phyloP scores from a whole-genome alignment of 1,284 basidiomycete genomes.

The Tylopilus sp. region DNA sequence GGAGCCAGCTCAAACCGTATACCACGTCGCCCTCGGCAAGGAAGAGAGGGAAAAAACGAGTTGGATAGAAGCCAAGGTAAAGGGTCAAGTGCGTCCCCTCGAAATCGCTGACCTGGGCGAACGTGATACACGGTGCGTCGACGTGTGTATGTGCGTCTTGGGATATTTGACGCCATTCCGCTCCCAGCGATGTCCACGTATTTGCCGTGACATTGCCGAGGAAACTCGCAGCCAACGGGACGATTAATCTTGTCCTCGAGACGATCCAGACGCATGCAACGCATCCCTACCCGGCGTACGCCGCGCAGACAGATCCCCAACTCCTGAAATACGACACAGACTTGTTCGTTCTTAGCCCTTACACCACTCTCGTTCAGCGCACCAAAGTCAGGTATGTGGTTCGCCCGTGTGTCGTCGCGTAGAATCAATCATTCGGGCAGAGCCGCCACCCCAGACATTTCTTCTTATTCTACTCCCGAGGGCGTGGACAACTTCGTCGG shows the following conservation, averaged over 20 bases:
- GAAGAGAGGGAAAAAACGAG: constrained; percentile 66
- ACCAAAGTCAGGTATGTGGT: constrained; percentile 76
- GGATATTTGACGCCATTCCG: constrained; percentile 9
- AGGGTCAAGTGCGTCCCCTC: constrained; percentile 62
- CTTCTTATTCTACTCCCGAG: constrained; percentile 64
- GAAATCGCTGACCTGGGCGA: constrained; percentile 49
- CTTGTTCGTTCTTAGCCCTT: constrained; percentile 79
- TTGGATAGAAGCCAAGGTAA: constrained; percentile 76
- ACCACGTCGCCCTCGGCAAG: constrained; percentile 67
- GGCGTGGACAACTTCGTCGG: constrained; percentile 52
- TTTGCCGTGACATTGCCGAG: constrained; percentile 48
- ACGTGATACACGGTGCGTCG: constrained; percentile 48
- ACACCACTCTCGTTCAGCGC: constrained; percentile 75
- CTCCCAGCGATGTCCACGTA: constrained; percentile 38
- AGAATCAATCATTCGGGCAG: constrained; percentile 38
- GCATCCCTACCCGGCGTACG: constrained; percentile 69
- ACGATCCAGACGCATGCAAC: constrained; percentile 74
- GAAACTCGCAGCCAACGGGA: constrained; percentile 49
- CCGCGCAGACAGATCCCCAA: constrained; percentile 78
- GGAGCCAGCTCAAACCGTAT: constrained; percentile 56
- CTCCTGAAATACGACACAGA: constrained; percentile 75
- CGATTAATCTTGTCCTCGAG: constrained; percentile 72
- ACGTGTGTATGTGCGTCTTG: not conserved
- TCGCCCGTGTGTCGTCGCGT: constrained; percentile 3
- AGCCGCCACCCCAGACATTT: constrained; percentile 61